Evolutionary conservation across 176 grass and related monocot species (phyloP).

Genomic region (Phyllostachys edulis): DNA sequence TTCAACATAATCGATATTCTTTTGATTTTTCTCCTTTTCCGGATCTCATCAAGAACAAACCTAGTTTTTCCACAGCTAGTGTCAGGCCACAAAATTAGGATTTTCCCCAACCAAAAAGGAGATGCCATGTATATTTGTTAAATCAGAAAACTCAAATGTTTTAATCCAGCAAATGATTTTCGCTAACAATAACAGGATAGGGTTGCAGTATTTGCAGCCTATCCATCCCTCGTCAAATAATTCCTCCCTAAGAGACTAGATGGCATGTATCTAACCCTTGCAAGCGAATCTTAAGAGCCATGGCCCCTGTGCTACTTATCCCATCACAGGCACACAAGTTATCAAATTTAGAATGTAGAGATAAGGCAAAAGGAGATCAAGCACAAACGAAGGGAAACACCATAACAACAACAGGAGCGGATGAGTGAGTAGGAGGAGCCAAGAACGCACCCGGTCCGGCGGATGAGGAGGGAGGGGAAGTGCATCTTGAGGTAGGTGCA

Average conservation of each 20-base stretch:
- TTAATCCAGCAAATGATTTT: too few relatives aligned
- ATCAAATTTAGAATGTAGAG: neutral
- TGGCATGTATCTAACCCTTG: neutral
- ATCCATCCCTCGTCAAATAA: too few relatives aligned
- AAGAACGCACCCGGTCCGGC: conserved; percentile 55
- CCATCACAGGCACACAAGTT: neutral
- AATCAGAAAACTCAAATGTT: neutral
- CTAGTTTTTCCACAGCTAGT: neutral
- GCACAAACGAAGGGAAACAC: neutral
- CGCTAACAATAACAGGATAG: too few relatives aligned
- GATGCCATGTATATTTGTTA: neutral
- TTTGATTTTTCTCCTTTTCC: neutral
- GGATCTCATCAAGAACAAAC: neutral
- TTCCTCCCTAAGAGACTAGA: neutral
- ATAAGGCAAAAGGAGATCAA: neutral
- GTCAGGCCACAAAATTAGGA: neutral
- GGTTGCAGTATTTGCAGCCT: neutral
- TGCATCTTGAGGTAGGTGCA: conserved; percentile 89
- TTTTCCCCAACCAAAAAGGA: neutral
- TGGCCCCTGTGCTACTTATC: neutral
- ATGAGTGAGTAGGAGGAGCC: neutral
- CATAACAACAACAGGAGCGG: neutral
- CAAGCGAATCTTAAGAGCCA: neutral
- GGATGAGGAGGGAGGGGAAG: conserved; percentile 71
- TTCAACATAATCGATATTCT: neutral